These are phyloP conservation scores for Ashbya aceris DNA, from an alignment of 1,139 yeast genomes.

Conservation along the genomic window DNA sequence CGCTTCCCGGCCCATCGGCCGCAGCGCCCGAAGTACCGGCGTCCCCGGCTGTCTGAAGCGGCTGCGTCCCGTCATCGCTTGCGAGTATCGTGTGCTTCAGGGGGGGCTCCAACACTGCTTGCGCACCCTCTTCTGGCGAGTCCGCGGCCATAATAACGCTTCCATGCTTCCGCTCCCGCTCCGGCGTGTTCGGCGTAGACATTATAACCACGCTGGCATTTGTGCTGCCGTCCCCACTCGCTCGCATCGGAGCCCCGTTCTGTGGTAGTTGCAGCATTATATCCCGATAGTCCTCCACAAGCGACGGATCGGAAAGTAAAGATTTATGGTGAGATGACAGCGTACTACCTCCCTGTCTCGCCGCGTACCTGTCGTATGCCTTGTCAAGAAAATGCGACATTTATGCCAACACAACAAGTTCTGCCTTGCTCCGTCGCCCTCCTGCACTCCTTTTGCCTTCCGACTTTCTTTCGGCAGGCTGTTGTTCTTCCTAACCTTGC, in stretches of 20 bases:
- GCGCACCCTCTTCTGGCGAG: background rate
- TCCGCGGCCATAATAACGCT: background rate
- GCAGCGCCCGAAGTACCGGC: background rate
- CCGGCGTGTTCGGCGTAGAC: slow-evolving; percentile 8
- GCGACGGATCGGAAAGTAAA: slow-evolving; percentile 24
- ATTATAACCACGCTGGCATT: slow-evolving; percentile 29
- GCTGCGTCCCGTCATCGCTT: background rate
- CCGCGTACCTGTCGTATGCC: slow-evolving; percentile 10
- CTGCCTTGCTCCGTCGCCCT: no score
- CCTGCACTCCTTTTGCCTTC: no score
- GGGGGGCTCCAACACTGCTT: background rate
- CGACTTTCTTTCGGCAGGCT: no score
- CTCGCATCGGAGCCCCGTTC: slow-evolving; percentile 4
- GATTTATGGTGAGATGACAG: slow-evolving; percentile 7
- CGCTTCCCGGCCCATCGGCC: background rate
- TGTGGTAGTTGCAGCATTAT: slow-evolving; percentile 16
- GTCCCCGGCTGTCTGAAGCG: background rate
- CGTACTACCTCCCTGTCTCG: slow-evolving; percentile 5
- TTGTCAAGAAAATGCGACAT: slow-evolving; percentile 9
- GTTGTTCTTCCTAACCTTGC: no score
- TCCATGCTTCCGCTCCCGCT: background rate
- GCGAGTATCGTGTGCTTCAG: background rate
- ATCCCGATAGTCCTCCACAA: slow-evolving; percentile 27
- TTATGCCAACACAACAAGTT: background rate
- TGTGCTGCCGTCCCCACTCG: slow-evolving; percentile 21